Conservation (phyloP, 2,329 filamentous ascomycete genomes). For the Fusarium cicatricum region DNA sequence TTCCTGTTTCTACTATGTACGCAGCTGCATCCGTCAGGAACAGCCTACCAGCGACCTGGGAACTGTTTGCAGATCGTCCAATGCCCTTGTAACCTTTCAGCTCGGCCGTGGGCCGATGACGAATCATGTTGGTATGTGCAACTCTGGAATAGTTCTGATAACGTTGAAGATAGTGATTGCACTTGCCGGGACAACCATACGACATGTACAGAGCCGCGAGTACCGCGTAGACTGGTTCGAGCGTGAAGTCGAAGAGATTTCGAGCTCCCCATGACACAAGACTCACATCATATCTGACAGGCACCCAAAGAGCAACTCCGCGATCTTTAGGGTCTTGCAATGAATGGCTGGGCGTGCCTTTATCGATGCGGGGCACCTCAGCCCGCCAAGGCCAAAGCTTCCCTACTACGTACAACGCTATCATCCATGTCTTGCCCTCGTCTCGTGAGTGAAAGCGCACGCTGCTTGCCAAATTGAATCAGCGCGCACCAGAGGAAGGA, state of each 20-base stretch:
- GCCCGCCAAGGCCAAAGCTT: conserved; percentile 25
- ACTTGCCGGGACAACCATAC: conserved; percentile 1
- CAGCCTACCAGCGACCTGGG: conserved; percentile 35
- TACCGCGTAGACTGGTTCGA: conserved; percentile 14
- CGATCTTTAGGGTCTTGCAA: conserved; percentile 22
- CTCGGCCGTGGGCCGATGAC: conserved; percentile 34
- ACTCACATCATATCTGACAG: conserved; percentile 40
- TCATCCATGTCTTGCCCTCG: conserved; percentile 34
- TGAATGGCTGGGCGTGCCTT: conserved; percentile 32
- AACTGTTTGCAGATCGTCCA: conserved; percentile 41
- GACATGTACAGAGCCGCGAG: conserved; percentile 11
- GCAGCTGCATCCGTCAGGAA: conserved; percentile 37
- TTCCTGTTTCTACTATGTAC: conserved; percentile 28
- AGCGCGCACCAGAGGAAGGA: background rate
- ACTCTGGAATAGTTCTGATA: conserved; percentile 4
- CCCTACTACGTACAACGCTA: conserved; percentile 16
- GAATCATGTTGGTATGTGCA: conserved; percentile 27
- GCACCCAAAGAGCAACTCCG: conserved; percentile 24
- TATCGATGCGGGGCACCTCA: conserved; percentile 36
- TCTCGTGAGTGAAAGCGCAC: conserved; percentile 9
- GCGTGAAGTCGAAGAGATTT: conserved; percentile 21
- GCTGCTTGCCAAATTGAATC: background rate
- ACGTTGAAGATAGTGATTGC: background rate
- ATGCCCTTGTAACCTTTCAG: conserved; percentile 32
- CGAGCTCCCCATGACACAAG: conserved; percentile 39